Evolutionary conservation across 352 stramenopile genomes (phyloP).

Genomic region (Vaucheria bursata): DNA sequence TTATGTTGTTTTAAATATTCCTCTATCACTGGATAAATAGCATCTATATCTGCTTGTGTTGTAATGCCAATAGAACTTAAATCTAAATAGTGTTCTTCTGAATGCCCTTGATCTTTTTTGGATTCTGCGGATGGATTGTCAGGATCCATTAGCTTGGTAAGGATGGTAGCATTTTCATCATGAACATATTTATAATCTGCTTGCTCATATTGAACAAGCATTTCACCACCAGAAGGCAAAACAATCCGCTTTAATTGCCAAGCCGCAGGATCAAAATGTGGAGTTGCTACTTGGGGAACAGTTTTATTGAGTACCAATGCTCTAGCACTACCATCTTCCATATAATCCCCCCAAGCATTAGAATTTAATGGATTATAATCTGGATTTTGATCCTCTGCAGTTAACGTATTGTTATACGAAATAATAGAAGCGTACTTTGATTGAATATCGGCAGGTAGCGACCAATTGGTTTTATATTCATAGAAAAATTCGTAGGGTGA

Average conservation of each 20-base stretch:
- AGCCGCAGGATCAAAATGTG: neutral
- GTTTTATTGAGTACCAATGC: no score
- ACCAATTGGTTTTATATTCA: neutral
- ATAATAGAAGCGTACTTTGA: no score
- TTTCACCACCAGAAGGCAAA: neutral
- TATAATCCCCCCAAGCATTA: neutral
- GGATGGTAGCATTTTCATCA: neutral
- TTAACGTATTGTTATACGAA: no score
- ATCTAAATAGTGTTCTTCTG: no score
- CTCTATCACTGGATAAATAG: neutral
- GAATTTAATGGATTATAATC: neutral
- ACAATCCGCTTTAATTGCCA: neutral
- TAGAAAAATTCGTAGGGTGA: neutral
- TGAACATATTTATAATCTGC: neutral
- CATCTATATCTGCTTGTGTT: neutral
- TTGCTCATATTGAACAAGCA: neutral
- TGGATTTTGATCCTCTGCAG: neutral
- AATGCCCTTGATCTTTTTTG: neutral
- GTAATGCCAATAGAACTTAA: neutral
- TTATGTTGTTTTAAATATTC: neutral
- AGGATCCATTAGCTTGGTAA: neutral
- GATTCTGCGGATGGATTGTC: neutral
- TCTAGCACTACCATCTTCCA: no score
- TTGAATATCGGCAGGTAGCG: neutral
- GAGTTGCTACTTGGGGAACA: no score